These are phyloP conservation scores for Trichophyton equinum DNA, from an alignment of 2,329 filamentous ascomycete species.

Conservation along the genomic window DNA sequence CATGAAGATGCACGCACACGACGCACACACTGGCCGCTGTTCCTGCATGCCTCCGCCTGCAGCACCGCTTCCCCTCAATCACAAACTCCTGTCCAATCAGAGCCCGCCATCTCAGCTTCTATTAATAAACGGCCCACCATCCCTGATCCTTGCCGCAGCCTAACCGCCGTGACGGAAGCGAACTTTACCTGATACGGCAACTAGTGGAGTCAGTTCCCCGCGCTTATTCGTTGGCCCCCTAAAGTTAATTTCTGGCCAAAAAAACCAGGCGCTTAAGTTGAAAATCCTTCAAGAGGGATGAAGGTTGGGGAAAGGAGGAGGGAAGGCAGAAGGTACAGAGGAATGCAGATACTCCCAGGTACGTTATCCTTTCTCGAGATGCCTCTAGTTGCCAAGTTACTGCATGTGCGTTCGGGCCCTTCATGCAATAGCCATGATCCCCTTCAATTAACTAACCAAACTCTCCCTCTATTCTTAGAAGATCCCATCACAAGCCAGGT, in stretches of 20 bases:
- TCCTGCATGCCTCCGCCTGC: background rate
- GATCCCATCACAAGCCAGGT: background rate
- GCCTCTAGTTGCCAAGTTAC: background rate
- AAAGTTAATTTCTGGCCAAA: background rate
- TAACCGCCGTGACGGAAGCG: background rate
- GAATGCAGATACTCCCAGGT: no score
- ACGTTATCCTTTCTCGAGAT: background rate
- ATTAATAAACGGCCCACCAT: background rate
- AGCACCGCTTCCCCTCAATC: background rate
- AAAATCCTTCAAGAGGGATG: background rate
- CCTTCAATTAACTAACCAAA: background rate
- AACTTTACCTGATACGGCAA: background rate
- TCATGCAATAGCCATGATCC: no score
- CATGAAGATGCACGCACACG: no score
- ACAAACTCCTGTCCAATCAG: background rate
- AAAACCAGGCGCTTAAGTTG: background rate
- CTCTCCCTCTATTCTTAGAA: background rate
- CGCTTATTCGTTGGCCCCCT: background rate
- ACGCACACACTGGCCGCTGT: background rate
- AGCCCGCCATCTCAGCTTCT: background rate
- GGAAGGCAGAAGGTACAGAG: background rate
- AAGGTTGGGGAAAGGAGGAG: background rate
- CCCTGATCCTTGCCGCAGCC: background rate
- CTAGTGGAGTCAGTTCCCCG: background rate
- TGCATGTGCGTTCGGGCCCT: background rate